Conservation (phyloP, 2,329 filamentous ascomycete species). For the Fusarium brevicatenulatum region DNA sequence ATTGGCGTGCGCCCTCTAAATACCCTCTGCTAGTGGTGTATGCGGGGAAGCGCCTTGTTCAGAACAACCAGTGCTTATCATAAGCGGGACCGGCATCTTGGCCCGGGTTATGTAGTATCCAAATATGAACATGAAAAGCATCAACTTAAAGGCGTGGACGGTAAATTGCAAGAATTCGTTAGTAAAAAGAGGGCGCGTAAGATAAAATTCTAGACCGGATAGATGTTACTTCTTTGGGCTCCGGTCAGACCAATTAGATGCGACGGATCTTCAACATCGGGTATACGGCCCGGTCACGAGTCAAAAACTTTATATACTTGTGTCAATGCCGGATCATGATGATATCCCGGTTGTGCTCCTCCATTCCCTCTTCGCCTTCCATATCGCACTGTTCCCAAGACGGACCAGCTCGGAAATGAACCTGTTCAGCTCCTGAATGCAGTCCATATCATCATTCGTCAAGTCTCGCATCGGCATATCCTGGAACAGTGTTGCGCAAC, state of each 20-base stretch:
- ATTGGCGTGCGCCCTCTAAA: constrained; percentile 29
- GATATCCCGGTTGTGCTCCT: background rate
- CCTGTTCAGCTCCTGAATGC: background rate
- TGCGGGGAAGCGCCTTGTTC: constrained; percentile 6
- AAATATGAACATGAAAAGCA: background rate
- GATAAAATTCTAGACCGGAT: background rate
- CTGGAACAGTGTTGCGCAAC: background rate
- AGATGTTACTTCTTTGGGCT: background rate
- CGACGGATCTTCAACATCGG: fast-evolving
- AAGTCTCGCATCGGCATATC: background rate
- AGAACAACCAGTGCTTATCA: background rate
- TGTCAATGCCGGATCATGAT: background rate
- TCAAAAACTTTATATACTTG: too few species aligned
- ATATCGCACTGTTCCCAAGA: background rate
- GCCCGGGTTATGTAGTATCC: background rate
- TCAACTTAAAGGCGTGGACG: background rate
- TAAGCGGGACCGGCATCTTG: constrained; percentile 8
- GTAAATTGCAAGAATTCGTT: background rate
- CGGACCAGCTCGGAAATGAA: background rate
- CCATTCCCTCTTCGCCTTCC: background rate
- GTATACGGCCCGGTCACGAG: background rate
- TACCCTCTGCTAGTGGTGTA: background rate
- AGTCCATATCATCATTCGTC: background rate
- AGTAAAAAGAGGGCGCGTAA: background rate
- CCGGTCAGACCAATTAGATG: background rate